A percentile compares a stretch with the other conserved stretches of the same genome.
Evolutionary conservation across 345 rosid species (phyloP).

Genomic region (Linum lewisii): DNA sequence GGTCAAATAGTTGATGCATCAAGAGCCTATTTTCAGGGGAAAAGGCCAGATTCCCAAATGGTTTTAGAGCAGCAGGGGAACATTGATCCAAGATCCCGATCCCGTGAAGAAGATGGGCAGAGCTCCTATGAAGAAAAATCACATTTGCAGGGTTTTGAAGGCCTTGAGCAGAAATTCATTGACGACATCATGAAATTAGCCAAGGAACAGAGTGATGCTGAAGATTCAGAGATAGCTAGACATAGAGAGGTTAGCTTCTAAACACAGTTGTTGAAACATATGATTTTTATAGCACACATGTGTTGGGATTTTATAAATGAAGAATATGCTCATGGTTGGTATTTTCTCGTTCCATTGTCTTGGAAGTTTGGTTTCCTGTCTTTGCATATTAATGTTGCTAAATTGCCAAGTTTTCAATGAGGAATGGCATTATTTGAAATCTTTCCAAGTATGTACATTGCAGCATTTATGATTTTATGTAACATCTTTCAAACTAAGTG

Average conservation of each 20-base stretch:
- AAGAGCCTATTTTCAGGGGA: conserved; percentile 53
- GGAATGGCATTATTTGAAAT: too few species aligned
- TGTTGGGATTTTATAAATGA: too few species aligned
- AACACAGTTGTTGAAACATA: too few species aligned
- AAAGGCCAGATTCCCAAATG: conserved; percentile 36
- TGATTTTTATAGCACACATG: neutral
- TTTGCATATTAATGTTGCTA: too few species aligned
- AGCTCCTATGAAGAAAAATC: conserved; percentile 41
- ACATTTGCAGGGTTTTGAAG: conserved; percentile 42
- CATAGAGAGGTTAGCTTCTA: conserved; percentile 67
- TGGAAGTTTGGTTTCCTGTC: too few species aligned
- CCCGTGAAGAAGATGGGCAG: conserved; percentile 44
- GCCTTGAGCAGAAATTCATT: conserved; percentile 57
- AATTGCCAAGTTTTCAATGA: too few species aligned
- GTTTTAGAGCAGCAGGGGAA: conserved; percentile 41
- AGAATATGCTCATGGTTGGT: too few species aligned
- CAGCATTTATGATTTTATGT: too few species aligned
- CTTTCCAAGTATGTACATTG: too few species aligned
- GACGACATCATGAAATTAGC: conserved; percentile 60
- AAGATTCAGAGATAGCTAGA: conserved; percentile 72
- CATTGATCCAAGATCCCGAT: conserved; percentile 42
- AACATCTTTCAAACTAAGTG: neutral
- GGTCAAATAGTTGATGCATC: conserved; percentile 65
- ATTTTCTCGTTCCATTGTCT: too few species aligned
- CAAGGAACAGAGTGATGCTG: conserved; percentile 65